Evolutionary conservation across 2,329 filamentous ascomycete genomes (phyloP), one percentile per base, ranked within the genome.

Genomic region (Cytospora piceicola): DNA sequence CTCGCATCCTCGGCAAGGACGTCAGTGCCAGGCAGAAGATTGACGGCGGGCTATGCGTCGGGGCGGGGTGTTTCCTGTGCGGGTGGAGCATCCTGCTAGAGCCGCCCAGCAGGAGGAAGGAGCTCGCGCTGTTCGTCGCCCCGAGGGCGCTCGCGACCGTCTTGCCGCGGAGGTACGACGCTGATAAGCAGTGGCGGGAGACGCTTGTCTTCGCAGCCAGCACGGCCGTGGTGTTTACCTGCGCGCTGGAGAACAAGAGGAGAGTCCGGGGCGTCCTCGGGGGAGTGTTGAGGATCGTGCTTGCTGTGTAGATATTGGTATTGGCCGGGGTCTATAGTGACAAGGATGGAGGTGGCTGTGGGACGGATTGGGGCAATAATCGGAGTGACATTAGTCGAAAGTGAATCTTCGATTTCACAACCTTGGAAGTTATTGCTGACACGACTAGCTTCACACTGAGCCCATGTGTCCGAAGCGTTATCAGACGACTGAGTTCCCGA

Each of bases 41-140:
- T 66, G 87, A 90, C 66, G 76, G 81, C 7, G 88, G 88, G 2
- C 73, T 93, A 12, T 94, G 91, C 71, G 86, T 96, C 12, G 86
- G 86, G 9, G 78, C 83, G 0, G 92, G 92, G 8, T 94, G 92
- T 75, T 76, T 87, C 62, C 79, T 93, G 52, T 96, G 92, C 73
- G 93, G 93, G 3, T 93, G 90, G 89, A 94, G 91, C 77, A 88
- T 95, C 55, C 79, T 96, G 55, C 77, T 93, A 42, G 93, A 96
- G 77, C 81, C 85, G 75, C 72, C 82, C 6, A 80, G 81, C 55
- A 84, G 90, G 68, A 82, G 90, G 64, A 88, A 90, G 72, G 92
- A 96, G 73, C 85, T 96, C 73, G 86, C 89, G 11, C 82, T 95
- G 49, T 96, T 96, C 74, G 92, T 95, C 53, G 87, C 90, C 24